phyloP scores from a whole-genome alignment of 208 protist genomes.

The Leptomonas pyrrhocoris region DNA sequence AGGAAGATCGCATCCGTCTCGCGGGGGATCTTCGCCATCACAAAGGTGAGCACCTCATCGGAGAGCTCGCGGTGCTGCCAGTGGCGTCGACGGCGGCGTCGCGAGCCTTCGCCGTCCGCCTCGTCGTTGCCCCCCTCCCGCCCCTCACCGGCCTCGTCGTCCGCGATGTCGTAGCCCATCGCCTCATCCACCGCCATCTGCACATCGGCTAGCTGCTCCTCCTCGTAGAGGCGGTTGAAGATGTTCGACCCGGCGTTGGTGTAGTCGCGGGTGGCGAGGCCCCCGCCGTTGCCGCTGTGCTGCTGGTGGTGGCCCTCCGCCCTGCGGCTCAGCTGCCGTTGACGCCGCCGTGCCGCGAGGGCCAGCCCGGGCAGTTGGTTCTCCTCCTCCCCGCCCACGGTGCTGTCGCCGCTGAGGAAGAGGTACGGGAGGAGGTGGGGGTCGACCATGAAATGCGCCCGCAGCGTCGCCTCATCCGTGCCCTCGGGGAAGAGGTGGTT shows the following conservation, averaged over 20 bases:
- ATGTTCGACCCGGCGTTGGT: constrained; percentile 42
- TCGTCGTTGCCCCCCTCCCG: constrained; percentile 8
- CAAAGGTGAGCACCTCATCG: constrained; percentile 80
- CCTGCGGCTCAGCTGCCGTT: constrained; percentile 19
- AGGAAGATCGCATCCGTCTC: constrained; percentile 78
- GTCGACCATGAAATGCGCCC: constrained; percentile 44
- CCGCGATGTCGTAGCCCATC: constrained; percentile 30
- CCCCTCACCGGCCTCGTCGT: constrained; percentile 26
- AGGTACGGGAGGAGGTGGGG: constrained; percentile 73
- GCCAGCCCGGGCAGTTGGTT: constrained; percentile 64
- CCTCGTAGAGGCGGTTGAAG: constrained; percentile 75
- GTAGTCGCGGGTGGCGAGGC: constrained; percentile 32
- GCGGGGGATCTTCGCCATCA: constrained; percentile 73
- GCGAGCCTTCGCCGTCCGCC: neutral
- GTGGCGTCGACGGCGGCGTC: constrained; percentile 5
- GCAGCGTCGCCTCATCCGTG: constrained; percentile 58
- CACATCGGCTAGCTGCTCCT: constrained; percentile 64
- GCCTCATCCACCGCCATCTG: constrained; percentile 49
- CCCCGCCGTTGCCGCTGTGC: neutral
- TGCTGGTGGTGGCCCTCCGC: neutral
- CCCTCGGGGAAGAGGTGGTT: constrained; percentile 78
- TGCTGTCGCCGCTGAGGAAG: constrained; percentile 84
- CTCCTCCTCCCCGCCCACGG: constrained; percentile 82
- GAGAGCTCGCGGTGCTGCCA: constrained; percentile 45
- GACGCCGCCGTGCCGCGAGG: constrained; percentile 49